Base-by-base conservation (phyloP, 345 rosid genomes). In the Eucalyptus regnans region DNA sequence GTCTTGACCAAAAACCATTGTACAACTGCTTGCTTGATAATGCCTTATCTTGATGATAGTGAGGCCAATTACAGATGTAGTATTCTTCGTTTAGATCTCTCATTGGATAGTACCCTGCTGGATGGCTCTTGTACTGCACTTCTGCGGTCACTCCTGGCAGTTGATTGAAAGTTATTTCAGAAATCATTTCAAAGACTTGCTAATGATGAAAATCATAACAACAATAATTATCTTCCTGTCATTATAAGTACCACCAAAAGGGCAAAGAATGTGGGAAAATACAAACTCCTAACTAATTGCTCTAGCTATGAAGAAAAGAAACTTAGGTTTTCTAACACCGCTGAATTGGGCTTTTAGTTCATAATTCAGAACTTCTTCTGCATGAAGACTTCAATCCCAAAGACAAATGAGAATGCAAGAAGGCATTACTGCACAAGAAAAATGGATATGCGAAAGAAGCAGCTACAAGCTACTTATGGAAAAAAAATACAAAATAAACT, bases 1-100 rank as follows among this genome's bases (percentile, higher is more conserved):
- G 90, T 90, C 92, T 93, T 31, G 95, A 94, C 23, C 89, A 87
- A 91, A 91, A 90, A 86, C 95, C 92, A 86, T 92, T 94, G 89
- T 90, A 95, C 90, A 90, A 91, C 80, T 92, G 97, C 90, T 92
- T 93, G 87, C 89, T 95, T 56, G 92, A 86, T 90, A 92, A 91
- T 51, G 88, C 90, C 81, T 92, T 91, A 91, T 94, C 96, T 84
- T 92, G 95, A 87, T 89, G 91, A 79, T 90, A 92, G 13, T 89
- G 90, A 50, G 96, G 95, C 95, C 95, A 96, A 90, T 92, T 93
- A 92, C 92, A 95, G 90, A 93, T 90, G 89, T 93, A 93, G 86
- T 94, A 93, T 90, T 95, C 96, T 91, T 95, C 94, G 88, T 93
- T 94, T 87, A 95, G 93, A 93, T 96, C 96, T 94, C 95, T 94